Base-by-base conservation (phyloP, 805 yeast genomes). In the Schwanniomyces pseudopolymorphus region DNA sequence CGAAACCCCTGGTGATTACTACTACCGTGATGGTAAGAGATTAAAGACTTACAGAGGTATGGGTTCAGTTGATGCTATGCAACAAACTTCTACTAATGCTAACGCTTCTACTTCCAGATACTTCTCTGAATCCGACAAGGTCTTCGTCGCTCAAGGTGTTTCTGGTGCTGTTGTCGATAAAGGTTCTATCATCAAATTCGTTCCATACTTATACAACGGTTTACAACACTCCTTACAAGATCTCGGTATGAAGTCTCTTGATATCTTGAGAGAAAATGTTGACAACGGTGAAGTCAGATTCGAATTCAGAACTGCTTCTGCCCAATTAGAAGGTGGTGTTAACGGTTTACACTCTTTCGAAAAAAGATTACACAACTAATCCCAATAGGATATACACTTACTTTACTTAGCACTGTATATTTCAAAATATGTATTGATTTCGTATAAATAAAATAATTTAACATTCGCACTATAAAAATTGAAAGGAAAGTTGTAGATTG, bases 1-100 rank as follows among this genome's bases (percentile, higher is more conserved):
- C 52, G 99, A 94, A 78, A 86, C 98, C 52, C 99, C 99, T 61
- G 99, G 99, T 74, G 91, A 88, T 63, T 94, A 91, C 79, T 94
- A 88, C 77, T 94, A 85, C 86, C 84, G 96, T 67, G 99, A 94
- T 66, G 99, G 99, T 67, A 85, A 94, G 80, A 87, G 99, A 76
- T 83, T 94, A 72, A 94, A 94, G 82, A 74, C 89, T 51, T 94
- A 94, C 82, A 86, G 99, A 77, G 99, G 99, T 77, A 94, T 94
- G 99, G 99, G 99, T 61, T 92, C 98, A 36, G 85, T 94, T 61
- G 99, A 92, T 70, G 99, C 99, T 57, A 92, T 92, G 98, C 92
- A 91, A 80, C 81, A 79, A 66, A 89, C 97, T 53, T 83, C 84
- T 57, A 79, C 77, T 62, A 83, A 83, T 68, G 97, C 96, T 61